phyloP scores from a whole-genome alignment of 192 early-diverging fungal genomes.

The Pecoramyces ruminantium region DNA sequence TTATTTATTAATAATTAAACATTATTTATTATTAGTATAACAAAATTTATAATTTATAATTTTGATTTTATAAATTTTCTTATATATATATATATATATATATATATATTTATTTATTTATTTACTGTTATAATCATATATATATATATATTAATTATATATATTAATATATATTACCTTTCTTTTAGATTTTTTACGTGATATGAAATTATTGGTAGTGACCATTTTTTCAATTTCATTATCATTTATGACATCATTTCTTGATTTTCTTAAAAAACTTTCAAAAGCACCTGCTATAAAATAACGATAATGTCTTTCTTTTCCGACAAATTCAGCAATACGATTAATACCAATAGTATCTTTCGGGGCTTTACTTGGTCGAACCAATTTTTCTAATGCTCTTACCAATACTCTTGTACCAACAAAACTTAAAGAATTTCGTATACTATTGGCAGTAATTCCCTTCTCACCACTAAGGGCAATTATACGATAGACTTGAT shows the following conservation, averaged over 20 bases:
- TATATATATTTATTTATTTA: too few species aligned
- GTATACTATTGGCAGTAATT: slow-evolving; percentile 26
- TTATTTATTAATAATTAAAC: too few species aligned
- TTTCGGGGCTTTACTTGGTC: slow-evolving; percentile 9
- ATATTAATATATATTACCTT: not conserved
- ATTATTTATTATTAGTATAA: too few species aligned
- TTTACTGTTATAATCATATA: too few species aligned
- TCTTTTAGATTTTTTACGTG: not conserved
- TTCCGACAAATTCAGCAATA: slow-evolving; percentile 39
- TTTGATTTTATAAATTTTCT: too few species aligned
- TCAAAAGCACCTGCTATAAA: slow-evolving; percentile 14
- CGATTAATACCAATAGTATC: slow-evolving; percentile 8
- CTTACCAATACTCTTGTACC: slow-evolving; percentile 24
- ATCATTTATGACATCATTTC: not conserved
- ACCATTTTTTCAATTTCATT: not conserved
- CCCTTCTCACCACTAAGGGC: slow-evolving; percentile 23
- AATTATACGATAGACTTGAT: slow-evolving; percentile 43
- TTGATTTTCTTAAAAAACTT: not conserved
- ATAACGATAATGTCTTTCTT: slow-evolving; percentile 46
- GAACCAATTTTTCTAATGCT: slow-evolving; percentile 21
- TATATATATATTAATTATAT: not conserved
- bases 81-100: too few species aligned
- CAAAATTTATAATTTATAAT: too few species aligned
- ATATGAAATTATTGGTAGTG: not conserved
- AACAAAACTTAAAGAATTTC: slow-evolving; percentile 24